phyloP scores from a whole-genome alignment of 352 stramenopile genomes.

The Peronospora destructor region DNA sequence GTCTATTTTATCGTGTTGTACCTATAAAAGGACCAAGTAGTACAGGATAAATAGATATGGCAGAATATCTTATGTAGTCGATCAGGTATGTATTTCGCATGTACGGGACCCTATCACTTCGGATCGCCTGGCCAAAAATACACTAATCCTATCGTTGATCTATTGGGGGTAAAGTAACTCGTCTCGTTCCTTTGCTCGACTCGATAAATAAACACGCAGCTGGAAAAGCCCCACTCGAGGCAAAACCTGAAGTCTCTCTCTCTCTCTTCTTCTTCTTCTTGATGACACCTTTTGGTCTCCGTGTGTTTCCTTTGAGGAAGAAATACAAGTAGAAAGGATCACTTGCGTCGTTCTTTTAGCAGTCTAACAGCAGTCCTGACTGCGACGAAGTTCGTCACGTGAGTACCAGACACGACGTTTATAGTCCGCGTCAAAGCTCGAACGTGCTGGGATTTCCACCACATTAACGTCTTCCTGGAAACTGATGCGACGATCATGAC shows the following conservation, averaged over 20 bases:
- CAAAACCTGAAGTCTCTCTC: background rate
- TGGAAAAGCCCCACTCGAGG: conserved; percentile 2
- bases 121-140: conserved; percentile 17
- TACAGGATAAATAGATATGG: background rate
- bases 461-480: conserved; percentile 69
- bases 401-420: conserved; percentile 77
- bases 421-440: conserved; percentile 69
- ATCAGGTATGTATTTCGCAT: conserved; percentile 30
- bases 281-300: conserved; percentile 9
- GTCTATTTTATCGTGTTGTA: no score
- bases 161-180: conserved; percentile 6
- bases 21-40: background rate
- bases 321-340: background rate
- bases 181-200: conserved; percentile 25
- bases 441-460: conserved; percentile 60
- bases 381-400: conserved; percentile 49
- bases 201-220: conserved; percentile 32
- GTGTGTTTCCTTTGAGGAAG: conserved; percentile 2
- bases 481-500: conserved; percentile 67
- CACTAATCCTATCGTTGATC: conserved; percentile 17
- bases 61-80: conserved; percentile 6
- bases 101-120: conserved; percentile 29
- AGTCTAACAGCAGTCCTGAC: conserved; percentile 37
- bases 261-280: conserved; percentile 8
- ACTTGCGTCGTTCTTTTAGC: conserved; percentile 10